Conservation (phyloP, 345 rosid genomes). For the Pistacia integerrima region DNA sequence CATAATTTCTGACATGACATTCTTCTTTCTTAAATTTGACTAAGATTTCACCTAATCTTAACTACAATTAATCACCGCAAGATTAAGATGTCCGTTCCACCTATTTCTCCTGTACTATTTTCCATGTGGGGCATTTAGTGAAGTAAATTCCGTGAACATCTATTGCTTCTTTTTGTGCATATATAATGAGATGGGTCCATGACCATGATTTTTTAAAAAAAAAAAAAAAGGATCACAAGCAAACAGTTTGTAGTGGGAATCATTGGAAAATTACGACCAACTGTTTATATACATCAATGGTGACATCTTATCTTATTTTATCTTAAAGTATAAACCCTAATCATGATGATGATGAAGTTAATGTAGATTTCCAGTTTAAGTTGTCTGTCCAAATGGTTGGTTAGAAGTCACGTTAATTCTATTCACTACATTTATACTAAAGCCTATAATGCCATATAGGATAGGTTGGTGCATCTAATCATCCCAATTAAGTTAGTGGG, state of each 20-base stretch:
- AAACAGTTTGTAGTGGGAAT: background rate
- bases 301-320: no score
- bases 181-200: conserved; percentile 18
- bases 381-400: conserved; percentile 19
- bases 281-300: background rate
- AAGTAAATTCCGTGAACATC: background rate
- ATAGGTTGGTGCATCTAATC: conserved; percentile 11
- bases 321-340: conserved; percentile 1
- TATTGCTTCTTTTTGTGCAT: background rate
- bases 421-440: background rate
- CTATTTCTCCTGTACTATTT: background rate
- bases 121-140: background rate
- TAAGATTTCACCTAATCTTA: background rate
- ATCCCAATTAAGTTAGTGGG: background rate
- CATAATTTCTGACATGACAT: background rate
- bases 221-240: background rate
- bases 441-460: no score
- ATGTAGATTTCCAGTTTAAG: conserved; percentile 6
- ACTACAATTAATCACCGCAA: background rate
- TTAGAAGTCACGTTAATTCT: conserved; percentile 25
- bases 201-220: background rate
- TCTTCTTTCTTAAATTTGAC: background rate
- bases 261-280: background rate
- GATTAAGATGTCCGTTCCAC: background rate
- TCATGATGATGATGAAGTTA: conserved; percentile 9